Evolutionary conservation across 148 eudicot genomes (phyloP).

Genomic region (Arctostaphylos glauca): DNA sequence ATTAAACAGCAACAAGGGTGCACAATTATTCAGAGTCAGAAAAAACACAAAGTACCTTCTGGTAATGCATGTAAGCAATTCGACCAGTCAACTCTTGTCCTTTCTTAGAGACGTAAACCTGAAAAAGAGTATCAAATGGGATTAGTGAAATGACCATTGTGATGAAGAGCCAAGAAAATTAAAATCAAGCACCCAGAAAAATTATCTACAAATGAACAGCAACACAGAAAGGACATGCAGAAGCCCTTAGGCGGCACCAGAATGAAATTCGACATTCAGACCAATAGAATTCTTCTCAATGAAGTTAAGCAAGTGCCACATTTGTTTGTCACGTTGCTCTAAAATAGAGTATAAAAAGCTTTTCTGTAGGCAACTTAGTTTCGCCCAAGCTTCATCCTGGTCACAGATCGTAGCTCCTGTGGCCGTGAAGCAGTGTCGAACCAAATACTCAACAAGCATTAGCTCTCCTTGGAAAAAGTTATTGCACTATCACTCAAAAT

Average conservation of each 20-base stretch:
- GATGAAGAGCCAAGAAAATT: neutral
- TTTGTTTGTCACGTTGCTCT: constrained; percentile 7
- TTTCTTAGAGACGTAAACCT: constrained; percentile 71
- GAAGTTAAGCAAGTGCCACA: neutral
- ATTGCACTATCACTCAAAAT: too few species aligned
- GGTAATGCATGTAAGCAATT: constrained; percentile 70
- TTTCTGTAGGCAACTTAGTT: neutral
- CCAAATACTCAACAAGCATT: too few species aligned
- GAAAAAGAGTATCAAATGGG: constrained; percentile 4
- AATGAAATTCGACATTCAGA: neutral
- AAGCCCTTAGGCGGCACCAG: neutral
- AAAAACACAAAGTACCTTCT: constrained; percentile 47
- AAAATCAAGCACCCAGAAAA: neutral
- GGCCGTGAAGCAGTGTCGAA: too few species aligned
- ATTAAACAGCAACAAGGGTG: neutral
- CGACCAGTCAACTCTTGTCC: constrained; percentile 82
- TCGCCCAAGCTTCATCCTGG: too few species aligned
- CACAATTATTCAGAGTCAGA: neutral
- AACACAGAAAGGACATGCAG: neutral
- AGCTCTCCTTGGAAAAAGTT: too few species aligned
- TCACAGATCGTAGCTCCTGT: too few species aligned
- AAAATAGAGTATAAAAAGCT: neutral
- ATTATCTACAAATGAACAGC: neutral
- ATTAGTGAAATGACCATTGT: neutral
- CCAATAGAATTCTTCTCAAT: neutral